Conservation (phyloP, 257 asterid species). For the Przewalskia tangutica region DNA sequence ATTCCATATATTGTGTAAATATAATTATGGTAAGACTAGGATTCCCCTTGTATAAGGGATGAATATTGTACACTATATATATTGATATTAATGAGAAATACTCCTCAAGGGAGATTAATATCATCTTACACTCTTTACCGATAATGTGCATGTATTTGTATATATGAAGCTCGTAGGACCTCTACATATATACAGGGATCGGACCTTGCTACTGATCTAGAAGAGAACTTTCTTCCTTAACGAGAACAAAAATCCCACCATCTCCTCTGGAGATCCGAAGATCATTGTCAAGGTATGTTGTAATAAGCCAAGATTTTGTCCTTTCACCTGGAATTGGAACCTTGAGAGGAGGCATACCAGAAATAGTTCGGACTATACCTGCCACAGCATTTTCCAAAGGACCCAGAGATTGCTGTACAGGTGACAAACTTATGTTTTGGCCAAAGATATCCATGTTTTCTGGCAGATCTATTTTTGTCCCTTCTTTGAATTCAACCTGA, state of each 20-base stretch:
- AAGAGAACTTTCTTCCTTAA: conserved; percentile 77
- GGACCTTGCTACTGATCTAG: conserved; percentile 21
- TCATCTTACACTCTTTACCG: no score
- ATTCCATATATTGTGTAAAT: no score
- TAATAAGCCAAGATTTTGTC: conserved; percentile 71
- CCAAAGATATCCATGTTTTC: conserved; percentile 56
- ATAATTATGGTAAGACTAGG: no score
- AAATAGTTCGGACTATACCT: conserved; percentile 49
- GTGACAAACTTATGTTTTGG: conserved; percentile 55
- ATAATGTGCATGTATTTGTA: background rate
- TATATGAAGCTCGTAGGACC: background rate
- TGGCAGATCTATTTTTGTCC: conserved; percentile 61
- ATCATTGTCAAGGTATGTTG: conserved; percentile 77
- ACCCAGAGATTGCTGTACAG: conserved; percentile 49
- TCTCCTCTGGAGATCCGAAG: conserved; percentile 85
- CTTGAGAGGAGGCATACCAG: conserved; percentile 77
- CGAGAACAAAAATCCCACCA: conserved; percentile 89
- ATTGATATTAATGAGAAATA: no score
- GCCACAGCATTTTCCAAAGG: conserved; percentile 60
- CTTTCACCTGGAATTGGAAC: conserved; percentile 71
- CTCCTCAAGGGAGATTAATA: no score
- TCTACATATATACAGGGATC: background rate
- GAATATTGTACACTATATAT: no score
- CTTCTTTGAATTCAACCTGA: conserved; percentile 84
- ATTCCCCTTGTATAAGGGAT: no score